Evolutionary conservation across 371 early-diverging fungal species (phyloP), one percentile per base, ranked within the genome.

Genomic region (Umbelopsis sp.): DNA sequence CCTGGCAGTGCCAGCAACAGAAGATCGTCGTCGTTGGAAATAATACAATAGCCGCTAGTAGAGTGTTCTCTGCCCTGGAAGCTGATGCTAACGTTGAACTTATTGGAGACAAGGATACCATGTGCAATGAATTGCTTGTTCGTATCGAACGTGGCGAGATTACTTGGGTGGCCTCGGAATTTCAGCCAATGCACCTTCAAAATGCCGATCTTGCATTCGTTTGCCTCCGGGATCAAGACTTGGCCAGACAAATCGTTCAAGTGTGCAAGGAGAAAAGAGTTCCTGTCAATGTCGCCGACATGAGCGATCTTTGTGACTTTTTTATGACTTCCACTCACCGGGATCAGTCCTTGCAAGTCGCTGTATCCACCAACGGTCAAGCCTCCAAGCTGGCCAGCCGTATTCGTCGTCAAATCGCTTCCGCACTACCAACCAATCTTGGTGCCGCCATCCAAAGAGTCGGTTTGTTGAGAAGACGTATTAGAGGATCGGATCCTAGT

Each of bases 261-360:
- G 57, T 18, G 32, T 57, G 57, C 18, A 57, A 57, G 35, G 57
- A 10, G 7, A 18, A 29, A 11, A 57, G 35, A n/a, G 86, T 92
- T 20, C 91, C 92, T 16, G 88, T 93, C 66, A 94, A 94, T 66
- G 92, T 90, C n/a, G 87, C 93, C 0, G 94, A 94, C 70, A 85
- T 83, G 65, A 88, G 87, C 35, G 89, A 92, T 11, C 75, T 90
- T 14, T 93, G 91, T 69, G 92, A 94, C 65, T 93, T 94, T 69
- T 92, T 87, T 79, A 93, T 93, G 85, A 92, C 92, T 68, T 90
- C 92, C 12, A 89, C 84, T 24, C 86, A 89, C 69, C 80, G 91
- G 14, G 91, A 91, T 67, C 89, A 89, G 44, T 85, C 90, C 18
- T 72, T 91, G 16, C 92, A 93, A 74, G 82, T 94, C 63, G 92